Evolutionary conservation across 2,329 filamentous ascomycete species (phyloP).

Genomic region (Colletotrichum tanaceti): DNA sequence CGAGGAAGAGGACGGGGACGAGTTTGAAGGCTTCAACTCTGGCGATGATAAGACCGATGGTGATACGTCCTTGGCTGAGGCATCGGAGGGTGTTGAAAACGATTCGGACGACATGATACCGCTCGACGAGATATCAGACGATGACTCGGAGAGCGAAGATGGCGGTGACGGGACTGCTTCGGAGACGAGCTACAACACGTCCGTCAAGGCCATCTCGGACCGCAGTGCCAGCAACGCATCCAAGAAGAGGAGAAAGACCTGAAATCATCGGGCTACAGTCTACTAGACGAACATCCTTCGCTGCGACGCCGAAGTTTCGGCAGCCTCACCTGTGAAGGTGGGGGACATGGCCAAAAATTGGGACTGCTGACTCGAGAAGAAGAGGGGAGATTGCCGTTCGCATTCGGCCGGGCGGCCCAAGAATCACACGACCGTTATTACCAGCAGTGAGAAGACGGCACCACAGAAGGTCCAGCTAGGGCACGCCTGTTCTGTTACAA

Average conservation of each 20-base stretch:
- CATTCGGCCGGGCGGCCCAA: not conserved
- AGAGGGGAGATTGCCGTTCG: not conserved
- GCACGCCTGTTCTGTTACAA: conserved; percentile 6
- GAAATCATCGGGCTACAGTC: conserved; percentile 9
- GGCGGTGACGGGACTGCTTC: conserved; percentile 30
- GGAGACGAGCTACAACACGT: conserved; percentile 40
- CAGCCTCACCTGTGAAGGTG: conserved; percentile 24
- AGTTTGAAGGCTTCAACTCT: conserved; percentile 62
- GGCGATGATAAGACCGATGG: conserved; percentile 54
- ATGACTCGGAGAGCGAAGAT: conserved; percentile 40
- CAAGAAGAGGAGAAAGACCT: conserved; percentile 40
- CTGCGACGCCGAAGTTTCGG: conserved; percentile 34
- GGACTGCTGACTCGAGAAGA: conserved; percentile 20
- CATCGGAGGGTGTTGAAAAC: conserved; percentile 28
- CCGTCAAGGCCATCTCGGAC: conserved; percentile 35
- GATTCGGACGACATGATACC: conserved; percentile 40
- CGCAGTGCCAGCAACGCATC: conserved; percentile 30
- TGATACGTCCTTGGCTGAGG: conserved; percentile 32
- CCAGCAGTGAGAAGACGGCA: conserved; percentile 8
- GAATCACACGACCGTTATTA: not conserved
- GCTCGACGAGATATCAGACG: conserved; percentile 29
- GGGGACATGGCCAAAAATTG: conserved; percentile 4
- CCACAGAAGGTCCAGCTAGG: not conserved
- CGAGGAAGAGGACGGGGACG: conserved; percentile 49
- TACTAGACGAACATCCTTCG: conserved; percentile 25